phyloP scores from a whole-genome alignment of 2,329 filamentous ascomycete genomes.

The Penicillium sp. region DNA sequence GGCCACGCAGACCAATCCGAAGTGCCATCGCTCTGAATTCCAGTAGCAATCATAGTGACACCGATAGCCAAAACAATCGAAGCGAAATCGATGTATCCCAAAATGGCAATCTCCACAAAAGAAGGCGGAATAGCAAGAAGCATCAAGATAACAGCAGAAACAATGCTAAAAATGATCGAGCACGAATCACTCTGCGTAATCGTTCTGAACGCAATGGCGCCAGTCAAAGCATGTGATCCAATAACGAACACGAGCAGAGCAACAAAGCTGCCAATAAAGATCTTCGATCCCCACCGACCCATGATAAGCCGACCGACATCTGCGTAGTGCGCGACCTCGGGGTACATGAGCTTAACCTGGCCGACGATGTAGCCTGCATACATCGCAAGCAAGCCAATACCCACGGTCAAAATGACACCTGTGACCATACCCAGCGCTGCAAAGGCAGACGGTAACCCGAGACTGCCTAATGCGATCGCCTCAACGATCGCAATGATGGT shows the following conservation, averaged over 20 bases:
- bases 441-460: conserved; percentile 32
- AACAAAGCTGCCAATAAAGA: conserved; percentile 14
- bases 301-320: conserved; percentile 12
- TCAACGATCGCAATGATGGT: conserved; percentile 11
- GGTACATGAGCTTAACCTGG: conserved; percentile 13
- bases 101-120: conserved; percentile 24
- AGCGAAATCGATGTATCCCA: conserved; percentile 25
- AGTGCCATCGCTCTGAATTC: conserved; percentile 21
- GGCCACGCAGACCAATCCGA: conserved; percentile 20
- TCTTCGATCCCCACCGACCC: conserved; percentile 8
- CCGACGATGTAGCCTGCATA: conserved; percentile 25
- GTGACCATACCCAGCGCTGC: conserved; percentile 47
- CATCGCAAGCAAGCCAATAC: conserved; percentile 38
- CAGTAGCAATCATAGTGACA: conserved; percentile 34
- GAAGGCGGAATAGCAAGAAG: conserved; percentile 33
- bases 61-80: conserved; percentile 33
- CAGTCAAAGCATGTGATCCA: conserved; percentile 16
- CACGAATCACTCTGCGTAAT: conserved; percentile 12
- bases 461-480: conserved; percentile 8
- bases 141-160: conserved; percentile 22
- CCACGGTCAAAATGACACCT: conserved; percentile 44
- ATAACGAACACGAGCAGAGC: conserved; percentile 8
- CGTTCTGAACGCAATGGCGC: conserved; percentile 12
- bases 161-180: conserved; percentile 12
- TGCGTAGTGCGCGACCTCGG: conserved; percentile 12